A percentile compares a stretch with the other conserved stretches of the same genome.
Evolutionary conservation across 2,329 filamentous ascomycete species (phyloP).

Genomic region (Thielaviopsis musarum): DNA sequence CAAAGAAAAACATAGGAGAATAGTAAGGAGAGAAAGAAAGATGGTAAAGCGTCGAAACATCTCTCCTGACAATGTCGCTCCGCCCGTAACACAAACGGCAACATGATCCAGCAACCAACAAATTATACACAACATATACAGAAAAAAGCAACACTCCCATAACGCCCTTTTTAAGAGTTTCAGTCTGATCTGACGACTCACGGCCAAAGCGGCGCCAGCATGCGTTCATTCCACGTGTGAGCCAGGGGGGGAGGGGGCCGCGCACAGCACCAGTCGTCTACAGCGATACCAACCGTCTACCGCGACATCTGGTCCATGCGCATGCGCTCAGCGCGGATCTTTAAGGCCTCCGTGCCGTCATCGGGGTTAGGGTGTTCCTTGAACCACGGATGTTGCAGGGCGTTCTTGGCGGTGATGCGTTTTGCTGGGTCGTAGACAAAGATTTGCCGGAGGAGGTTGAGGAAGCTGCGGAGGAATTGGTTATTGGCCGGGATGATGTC

Average conservation of each 20-base stretch:
- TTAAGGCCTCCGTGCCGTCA: constrained; percentile 51
- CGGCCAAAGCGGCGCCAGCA: too few relatives aligned
- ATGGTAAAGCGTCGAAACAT: too few relatives aligned
- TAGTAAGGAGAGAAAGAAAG: too few relatives aligned
- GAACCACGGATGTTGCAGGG: constrained; percentile 52
- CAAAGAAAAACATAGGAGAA: not conserved
- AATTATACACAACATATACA: not conserved
- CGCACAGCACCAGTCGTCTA: too few relatives aligned
- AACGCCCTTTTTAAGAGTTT: not conserved
- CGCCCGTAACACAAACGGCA: too few relatives aligned
- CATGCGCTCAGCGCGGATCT: constrained; percentile 39
- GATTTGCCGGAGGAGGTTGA: constrained; percentile 48
- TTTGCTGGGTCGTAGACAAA: constrained; percentile 51
- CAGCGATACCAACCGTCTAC: not conserved
- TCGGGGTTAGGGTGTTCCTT: constrained; percentile 45
- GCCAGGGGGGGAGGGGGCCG: too few relatives aligned
- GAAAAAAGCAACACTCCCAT: not conserved
- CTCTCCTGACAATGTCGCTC: too few relatives aligned
- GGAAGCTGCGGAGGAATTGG: constrained; percentile 43
- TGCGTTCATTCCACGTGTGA: not conserved
- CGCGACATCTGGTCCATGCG: constrained; percentile 23
- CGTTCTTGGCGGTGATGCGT: constrained; percentile 50
- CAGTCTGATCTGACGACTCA: not conserved
- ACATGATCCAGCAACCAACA: too few relatives aligned
- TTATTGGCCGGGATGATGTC: constrained; percentile 47